Conservation (phyloP, 345 rosid genomes). For the Gossypium bickii region DNA sequence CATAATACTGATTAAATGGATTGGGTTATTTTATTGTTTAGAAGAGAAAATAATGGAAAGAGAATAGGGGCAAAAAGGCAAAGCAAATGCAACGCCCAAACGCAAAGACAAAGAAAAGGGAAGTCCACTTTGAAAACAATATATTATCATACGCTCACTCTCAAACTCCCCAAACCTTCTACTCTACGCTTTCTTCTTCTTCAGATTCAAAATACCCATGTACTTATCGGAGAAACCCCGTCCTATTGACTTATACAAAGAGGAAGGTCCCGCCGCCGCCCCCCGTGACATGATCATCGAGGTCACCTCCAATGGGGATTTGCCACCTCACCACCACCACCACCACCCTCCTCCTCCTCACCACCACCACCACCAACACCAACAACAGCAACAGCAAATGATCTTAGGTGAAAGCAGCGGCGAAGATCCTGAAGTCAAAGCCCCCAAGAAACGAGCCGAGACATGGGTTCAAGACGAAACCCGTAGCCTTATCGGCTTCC, state of each 20-base stretch:
- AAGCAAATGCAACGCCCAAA: not conserved
- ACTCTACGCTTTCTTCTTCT: conserved; percentile 28
- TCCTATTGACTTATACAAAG: conserved; percentile 70
- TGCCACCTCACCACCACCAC: conserved; percentile 39
- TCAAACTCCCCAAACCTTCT: conserved; percentile 17
- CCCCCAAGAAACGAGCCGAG: conserved; percentile 97
- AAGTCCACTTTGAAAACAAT: not conserved
- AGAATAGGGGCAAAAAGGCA: not conserved
- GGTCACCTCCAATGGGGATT: conserved; percentile 57
- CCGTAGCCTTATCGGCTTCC: conserved; percentile 62
- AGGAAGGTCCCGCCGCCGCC: conserved; percentile 39
- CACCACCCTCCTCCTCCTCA: not conserved
- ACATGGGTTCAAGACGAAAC: conserved; percentile 99
- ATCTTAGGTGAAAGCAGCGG: conserved; percentile 81
- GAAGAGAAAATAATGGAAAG: not conserved
- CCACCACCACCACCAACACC: conserved; percentile 3
- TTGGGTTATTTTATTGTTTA: too few species aligned
- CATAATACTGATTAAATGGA: too few species aligned
- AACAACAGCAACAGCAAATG: conserved; percentile 51
- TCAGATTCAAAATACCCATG: conserved; percentile 32
- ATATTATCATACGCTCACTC: conserved; percentile 10
- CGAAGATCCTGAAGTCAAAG: conserved; percentile 72
- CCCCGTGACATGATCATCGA: conserved; percentile 77
- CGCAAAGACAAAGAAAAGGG: not conserved
- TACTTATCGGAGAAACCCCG: conserved; percentile 82